A percentile compares a stretch with the other conserved stretches of the same genome.
phyloP scores from a whole-genome alignment of 805 yeast genomes.

The Nakazawaea holstii region DNA sequence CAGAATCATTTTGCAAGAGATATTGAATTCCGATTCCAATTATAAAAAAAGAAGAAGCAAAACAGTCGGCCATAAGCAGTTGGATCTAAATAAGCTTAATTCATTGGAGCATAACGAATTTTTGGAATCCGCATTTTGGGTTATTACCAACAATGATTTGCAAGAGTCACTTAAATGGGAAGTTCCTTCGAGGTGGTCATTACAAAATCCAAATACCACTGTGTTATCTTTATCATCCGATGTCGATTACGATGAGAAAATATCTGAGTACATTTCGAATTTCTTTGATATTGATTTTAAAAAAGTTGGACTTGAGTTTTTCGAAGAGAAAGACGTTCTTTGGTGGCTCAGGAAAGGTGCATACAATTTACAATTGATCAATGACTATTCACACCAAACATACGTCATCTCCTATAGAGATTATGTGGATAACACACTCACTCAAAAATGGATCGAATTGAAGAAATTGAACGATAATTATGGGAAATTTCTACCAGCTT shows the following conservation, averaged over 20 bases:
- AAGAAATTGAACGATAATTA: conserved; percentile 6
- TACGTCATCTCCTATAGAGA: conserved; percentile 10
- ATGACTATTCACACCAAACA: conserved; percentile 8
- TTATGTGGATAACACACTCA: not conserved
- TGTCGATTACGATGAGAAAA: conserved; percentile 2
- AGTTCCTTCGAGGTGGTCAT: conserved; percentile 8
- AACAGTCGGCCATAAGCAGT: not conserved
- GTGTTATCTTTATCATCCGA: conserved; percentile 2
- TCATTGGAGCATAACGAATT: conserved; percentile 8
- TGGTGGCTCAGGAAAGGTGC: conserved; percentile 14
- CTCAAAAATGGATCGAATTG: conserved; percentile 13
- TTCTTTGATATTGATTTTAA: conserved; percentile 10
- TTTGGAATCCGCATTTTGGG: conserved; percentile 10
- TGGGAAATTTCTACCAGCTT: conserved; percentile 6
- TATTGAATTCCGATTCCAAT: conserved; percentile 2
- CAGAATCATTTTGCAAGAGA: conserved; percentile 13
- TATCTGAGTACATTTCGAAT: conserved; percentile 5
- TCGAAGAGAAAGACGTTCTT: conserved; percentile 4
- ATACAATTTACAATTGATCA: conserved; percentile 6
- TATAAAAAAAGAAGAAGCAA: not conserved
- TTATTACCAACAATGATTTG: conserved; percentile 10
- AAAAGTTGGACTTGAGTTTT: conserved; percentile 1
- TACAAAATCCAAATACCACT: conserved; percentile 12
- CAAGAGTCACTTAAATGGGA: conserved; percentile 10
- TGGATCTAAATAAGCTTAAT: conserved; percentile 2